Conservation (phyloP, 208 protist genomes). For the Balamuthia mandrillaris region DNA sequence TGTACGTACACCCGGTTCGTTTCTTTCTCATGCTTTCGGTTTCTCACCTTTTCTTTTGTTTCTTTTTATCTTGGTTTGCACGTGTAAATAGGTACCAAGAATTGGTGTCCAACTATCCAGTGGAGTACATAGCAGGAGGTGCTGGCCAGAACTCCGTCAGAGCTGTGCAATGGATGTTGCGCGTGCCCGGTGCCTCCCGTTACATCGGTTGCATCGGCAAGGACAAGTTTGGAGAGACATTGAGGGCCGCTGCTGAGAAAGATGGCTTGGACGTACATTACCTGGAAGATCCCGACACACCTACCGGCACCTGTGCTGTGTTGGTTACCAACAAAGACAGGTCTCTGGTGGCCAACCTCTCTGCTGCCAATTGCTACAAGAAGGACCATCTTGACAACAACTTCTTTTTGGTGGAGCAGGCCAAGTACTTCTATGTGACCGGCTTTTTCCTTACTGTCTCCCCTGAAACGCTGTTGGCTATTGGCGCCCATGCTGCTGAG, state of each 20-base stretch:
- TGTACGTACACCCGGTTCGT: constrained; percentile 72
- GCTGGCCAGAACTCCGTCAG: constrained; percentile 95
- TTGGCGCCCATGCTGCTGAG: constrained; percentile 82
- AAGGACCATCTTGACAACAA: constrained; percentile 76
- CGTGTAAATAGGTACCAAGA: constrained; percentile 54
- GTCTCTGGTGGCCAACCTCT: constrained; percentile 93
- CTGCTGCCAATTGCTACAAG: constrained; percentile 92
- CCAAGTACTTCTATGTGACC: constrained; percentile 61
- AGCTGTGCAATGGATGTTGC: constrained; percentile 76
- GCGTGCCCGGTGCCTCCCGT: constrained; percentile 36
- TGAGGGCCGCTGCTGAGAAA: constrained; percentile 77
- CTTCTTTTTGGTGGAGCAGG: constrained; percentile 67
- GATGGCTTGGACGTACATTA: constrained; percentile 86
- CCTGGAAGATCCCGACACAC: constrained; percentile 70
- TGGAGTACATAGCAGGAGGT: constrained; percentile 94
- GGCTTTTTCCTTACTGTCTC: constrained; percentile 94
- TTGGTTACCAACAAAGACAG: constrained; percentile 89
- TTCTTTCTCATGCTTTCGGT: not conserved
- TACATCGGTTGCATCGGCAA: constrained; percentile 89
- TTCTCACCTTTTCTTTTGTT: not conserved
- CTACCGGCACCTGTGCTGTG: constrained; percentile 95
- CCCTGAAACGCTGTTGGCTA: constrained; percentile 77
- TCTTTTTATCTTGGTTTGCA: not conserved
- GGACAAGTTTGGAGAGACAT: constrained; percentile 86
- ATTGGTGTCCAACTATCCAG: constrained; percentile 63